Conservation (phyloP, 805 yeast genomes). For the Torulaspora indica region DNA sequence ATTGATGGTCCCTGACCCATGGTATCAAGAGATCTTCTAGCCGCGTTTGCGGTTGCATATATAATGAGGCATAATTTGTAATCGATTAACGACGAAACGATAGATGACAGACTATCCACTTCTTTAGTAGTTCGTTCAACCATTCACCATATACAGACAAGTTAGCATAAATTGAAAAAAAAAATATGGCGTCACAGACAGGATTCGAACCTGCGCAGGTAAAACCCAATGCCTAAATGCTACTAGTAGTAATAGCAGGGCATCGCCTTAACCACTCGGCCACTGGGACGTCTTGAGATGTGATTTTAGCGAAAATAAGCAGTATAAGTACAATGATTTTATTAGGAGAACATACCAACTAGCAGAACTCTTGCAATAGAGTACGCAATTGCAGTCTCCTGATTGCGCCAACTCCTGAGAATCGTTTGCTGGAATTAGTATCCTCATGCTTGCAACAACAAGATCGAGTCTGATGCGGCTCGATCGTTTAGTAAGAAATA, state of each 20-base stretch:
- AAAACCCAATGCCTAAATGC: constrained; percentile 79
- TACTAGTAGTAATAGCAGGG: constrained; percentile 60
- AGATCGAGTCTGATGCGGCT: not conserved
- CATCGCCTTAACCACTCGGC: constrained; percentile 94
- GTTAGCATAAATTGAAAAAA: constrained; percentile 20
- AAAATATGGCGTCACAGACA: constrained; percentile 87
- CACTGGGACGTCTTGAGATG: constrained; percentile 51
- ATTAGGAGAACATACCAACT: no score
- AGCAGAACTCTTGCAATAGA: no score
- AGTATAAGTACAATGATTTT: no score
- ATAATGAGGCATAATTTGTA: not conserved
- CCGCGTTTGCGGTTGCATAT: no score
- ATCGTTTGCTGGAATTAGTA: no score
- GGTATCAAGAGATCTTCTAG: constrained; percentile 38
- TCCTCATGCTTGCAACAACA: not conserved
- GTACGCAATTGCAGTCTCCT: no score
- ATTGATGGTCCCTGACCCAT: constrained; percentile 82
- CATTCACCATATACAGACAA: not conserved
- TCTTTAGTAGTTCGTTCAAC: not conserved
- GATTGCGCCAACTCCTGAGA: no score
- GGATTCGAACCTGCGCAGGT: constrained; percentile 99
- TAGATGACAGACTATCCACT: not conserved
- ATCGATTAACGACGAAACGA: not conserved
- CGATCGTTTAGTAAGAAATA: not conserved
- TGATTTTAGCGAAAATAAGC: not conserved